Conservation (phyloP, 768 basidiomycete species). For the Hygrophoropsis aurantiaca region DNA sequence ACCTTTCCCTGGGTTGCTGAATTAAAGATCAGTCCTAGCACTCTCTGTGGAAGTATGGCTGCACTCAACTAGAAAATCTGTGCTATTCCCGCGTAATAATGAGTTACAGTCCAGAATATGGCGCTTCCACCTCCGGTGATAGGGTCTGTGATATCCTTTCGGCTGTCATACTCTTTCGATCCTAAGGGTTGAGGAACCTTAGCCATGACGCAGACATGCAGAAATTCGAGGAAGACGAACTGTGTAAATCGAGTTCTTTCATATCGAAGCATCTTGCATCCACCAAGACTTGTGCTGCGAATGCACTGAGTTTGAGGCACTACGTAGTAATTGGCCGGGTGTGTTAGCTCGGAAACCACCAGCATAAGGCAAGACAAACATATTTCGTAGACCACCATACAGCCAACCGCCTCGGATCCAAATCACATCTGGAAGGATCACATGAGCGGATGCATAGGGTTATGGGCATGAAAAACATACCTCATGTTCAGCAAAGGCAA, state of each 20-base stretch:
- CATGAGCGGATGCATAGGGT: not conserved
- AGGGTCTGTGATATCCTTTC: conserved; percentile 39
- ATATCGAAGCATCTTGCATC: conserved; percentile 45
- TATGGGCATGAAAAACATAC: conserved; percentile 16
- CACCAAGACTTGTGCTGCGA: conserved; percentile 50
- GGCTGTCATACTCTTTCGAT: conserved; percentile 43
- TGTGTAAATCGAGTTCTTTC: conserved; percentile 46
- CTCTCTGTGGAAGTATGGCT: too few species aligned
- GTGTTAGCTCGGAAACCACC: conserved; percentile 1
- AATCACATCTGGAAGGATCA: conserved; percentile 41
- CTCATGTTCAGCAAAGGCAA: conserved; percentile 62
- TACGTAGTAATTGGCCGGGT: conserved; percentile 18
- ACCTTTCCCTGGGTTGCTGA: conserved; percentile 41
- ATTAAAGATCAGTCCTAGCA: not conserved
- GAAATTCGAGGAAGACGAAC: conserved; percentile 30
- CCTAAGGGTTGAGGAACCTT: conserved; percentile 22
- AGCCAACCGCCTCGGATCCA: conserved; percentile 50
- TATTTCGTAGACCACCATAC: conserved; percentile 59
- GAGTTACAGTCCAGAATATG: conserved; percentile 50
- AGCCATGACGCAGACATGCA: not conserved
- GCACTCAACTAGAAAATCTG: conserved; percentile 46
- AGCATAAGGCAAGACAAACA: conserved; percentile 25
- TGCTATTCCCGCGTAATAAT: conserved; percentile 45
- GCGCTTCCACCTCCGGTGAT: conserved; percentile 45
- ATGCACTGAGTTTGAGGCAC: conserved; percentile 52